Evolutionary conservation across 2,329 filamentous ascomycete genomes (phyloP).

Genomic region (Penicillium sp.): DNA sequence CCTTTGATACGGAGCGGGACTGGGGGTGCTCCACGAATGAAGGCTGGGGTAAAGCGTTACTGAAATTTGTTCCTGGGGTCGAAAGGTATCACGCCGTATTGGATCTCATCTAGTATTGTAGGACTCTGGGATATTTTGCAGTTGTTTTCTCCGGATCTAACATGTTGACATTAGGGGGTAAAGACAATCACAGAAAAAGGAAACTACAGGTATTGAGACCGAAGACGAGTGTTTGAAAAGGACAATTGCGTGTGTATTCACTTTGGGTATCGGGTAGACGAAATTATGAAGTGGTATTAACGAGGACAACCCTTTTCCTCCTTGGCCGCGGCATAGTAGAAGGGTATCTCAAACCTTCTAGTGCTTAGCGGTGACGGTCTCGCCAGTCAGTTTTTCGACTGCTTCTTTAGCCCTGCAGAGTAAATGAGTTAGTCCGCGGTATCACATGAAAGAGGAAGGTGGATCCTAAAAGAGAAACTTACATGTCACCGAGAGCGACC

Average conservation of each 20-base stretch:
- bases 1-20: background rate
- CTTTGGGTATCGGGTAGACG: slow-evolving; percentile 13
- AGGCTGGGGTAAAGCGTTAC: background rate
- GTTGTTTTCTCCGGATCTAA: background rate
- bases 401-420: slow-evolving; percentile 60
- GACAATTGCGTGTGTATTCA: slow-evolving; percentile 12
- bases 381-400: slow-evolving; percentile 64
- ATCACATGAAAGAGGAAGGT: slow-evolving; percentile 22
- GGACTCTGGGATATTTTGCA: background rate
- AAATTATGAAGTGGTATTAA: slow-evolving; percentile 14
- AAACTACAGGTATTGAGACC: background rate
- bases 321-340: slow-evolving; percentile 26
- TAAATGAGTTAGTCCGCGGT: slow-evolving; percentile 32
- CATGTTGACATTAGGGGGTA: background rate
- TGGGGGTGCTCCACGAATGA: background rate
- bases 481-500: slow-evolving; percentile 98
- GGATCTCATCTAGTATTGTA: background rate
- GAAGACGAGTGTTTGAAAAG: background rate
- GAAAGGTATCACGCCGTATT: background rate
- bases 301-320: slow-evolving; percentile 2
- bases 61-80: background rate
- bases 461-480: slow-evolving; percentile 45
- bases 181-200: background rate
- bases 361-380: slow-evolving; percentile 63
- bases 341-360: slow-evolving; percentile 48